Evolutionary conservation across 1,139 yeast genomes (phyloP).

Genomic region (Diutina sp.): DNA sequence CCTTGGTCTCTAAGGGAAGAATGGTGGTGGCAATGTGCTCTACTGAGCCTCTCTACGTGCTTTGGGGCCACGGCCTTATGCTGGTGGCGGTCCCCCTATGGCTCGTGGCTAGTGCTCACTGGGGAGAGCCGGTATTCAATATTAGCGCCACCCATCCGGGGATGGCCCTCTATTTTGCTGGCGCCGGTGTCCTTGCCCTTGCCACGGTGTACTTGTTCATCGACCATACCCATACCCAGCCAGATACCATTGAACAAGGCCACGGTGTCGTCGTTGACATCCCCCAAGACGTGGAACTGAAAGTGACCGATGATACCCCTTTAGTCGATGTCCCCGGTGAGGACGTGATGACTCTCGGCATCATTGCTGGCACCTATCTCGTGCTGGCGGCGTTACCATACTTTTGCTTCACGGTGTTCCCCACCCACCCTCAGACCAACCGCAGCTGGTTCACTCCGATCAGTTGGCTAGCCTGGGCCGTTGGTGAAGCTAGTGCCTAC

Average conservation of each 20-base stretch:
- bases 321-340: background rate
- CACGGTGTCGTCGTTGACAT: background rate
- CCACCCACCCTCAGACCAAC: background rate
- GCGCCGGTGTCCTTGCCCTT: background rate
- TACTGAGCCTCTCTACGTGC: background rate
- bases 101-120: background rate
- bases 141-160: background rate
- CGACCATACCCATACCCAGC: background rate
- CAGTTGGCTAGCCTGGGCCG: background rate
- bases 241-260: background rate
- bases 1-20: background rate
- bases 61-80: background rate
- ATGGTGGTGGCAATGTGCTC: background rate
- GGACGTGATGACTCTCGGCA: background rate
- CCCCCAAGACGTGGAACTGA: background rate
- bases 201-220: background rate
- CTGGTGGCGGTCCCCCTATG: background rate
- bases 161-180: background rate
- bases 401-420: background rate
- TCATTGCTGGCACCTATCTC: background rate
- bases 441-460: background rate
- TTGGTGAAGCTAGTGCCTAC: background rate
- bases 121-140: background rate
- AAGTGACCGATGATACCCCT: background rate
- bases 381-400: background rate